Percentiles rank a stretch among this genome's conserved stretches.
phyloP scores from a whole-genome alignment of 2,329 filamentous ascomycete species.

The Leptographium galeiforme region DNA sequence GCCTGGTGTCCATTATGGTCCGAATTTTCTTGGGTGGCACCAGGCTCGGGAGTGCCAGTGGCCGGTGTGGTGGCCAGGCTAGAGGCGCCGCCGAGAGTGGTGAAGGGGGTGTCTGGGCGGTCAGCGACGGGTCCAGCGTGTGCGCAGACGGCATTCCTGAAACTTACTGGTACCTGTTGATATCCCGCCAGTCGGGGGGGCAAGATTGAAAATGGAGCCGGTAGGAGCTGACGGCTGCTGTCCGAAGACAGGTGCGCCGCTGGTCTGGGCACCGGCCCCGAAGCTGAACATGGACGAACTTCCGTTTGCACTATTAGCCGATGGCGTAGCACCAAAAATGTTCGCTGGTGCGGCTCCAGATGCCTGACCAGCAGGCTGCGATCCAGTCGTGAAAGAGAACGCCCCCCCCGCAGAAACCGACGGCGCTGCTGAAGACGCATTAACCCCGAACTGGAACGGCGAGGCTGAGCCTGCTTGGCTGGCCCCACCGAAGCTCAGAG shows the following conservation, averaged over 20 bases:
- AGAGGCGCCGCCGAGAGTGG: constrained; percentile 40
- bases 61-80: constrained; percentile 48
- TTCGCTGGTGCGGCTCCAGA: constrained; percentile 13
- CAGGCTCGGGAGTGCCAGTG: constrained; percentile 44
- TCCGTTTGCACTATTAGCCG: constrained; percentile 3
- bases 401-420: constrained; percentile 7
- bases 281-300: constrained; percentile 18
- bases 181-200: constrained; percentile 21
- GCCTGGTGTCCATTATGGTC: constrained; percentile 28
- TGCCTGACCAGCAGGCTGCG: constrained; percentile 11
- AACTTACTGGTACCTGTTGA: constrained; percentile 30
- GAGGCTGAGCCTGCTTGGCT: constrained; percentile 10
- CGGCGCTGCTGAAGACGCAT: neutral
- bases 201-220: constrained; percentile 18
- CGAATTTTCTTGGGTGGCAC: constrained; percentile 25
- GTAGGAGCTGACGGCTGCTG: constrained; percentile 15
- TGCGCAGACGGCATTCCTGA: neutral
- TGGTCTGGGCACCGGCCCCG: constrained; percentile 15
- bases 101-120: constrained; percentile 37
- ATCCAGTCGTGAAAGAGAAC: constrained; percentile 24
- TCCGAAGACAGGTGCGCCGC: constrained; percentile 14
- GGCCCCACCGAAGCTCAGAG: constrained; percentile 28
- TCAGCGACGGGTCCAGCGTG: neutral
- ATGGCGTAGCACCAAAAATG: constrained; percentile 16
- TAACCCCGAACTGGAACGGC: constrained; percentile 13